Conservation (phyloP, 2,329 filamentous ascomycete species). For the Delphinella strobiligena region DNA sequence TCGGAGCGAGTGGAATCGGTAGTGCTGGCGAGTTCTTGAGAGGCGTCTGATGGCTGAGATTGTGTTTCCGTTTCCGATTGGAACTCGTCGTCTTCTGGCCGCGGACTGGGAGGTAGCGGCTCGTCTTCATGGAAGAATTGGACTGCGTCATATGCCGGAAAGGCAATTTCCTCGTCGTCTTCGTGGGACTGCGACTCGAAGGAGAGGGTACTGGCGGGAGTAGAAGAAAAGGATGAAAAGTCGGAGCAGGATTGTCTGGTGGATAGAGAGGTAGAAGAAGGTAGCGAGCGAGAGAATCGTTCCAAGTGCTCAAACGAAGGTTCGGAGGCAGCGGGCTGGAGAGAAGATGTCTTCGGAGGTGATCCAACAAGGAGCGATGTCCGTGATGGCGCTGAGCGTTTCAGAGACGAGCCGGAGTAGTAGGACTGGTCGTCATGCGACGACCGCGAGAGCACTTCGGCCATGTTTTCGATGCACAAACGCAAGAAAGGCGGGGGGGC, state of each 20-base stretch:
- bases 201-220: constrained; percentile 51
- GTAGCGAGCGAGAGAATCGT: constrained; percentile 18
- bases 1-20: constrained; percentile 46
- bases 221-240: constrained; percentile 44
- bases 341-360: constrained; percentile 14
- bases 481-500: background rate
- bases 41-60: constrained; percentile 1
- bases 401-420: constrained; percentile 28
- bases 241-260: constrained; percentile 18
- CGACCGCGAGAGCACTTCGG: constrained; percentile 29
- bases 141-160: constrained; percentile 31
- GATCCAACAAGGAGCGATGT: constrained; percentile 30
- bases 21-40: constrained; percentile 34
- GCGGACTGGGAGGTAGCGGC: constrained; percentile 27
- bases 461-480: constrained; percentile 19
- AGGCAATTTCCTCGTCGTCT: constrained; percentile 37
- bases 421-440: constrained; percentile 31
- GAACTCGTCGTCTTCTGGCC: constrained; percentile 9
- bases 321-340: constrained; percentile 8
- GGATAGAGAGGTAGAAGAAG: constrained; percentile 17
- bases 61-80: background rate
- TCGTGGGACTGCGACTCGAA: constrained; percentile 46
- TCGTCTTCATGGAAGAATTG: constrained; percentile 13
- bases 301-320: constrained; percentile 21
- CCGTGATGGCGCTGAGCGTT: constrained; percentile 29